Evolutionary conservation across 768 basidiomycete genomes (phyloP), one percentile per base, ranked within the genome.

Genomic region (Exidia glandulosa): DNA sequence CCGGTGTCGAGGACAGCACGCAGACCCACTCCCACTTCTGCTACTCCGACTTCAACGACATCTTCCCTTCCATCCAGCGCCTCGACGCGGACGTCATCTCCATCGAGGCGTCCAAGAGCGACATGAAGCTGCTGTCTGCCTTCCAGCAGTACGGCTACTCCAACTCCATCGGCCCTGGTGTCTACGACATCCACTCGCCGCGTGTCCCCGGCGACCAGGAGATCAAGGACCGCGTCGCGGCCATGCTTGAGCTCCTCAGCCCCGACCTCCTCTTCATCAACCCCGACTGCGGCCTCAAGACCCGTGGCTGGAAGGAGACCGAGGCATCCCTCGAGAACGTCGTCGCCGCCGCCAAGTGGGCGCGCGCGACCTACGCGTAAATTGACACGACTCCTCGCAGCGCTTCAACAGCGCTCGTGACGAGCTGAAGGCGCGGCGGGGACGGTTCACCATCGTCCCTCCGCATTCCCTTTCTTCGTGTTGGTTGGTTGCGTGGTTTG

Each of bases 21-120:
- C 95, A 98, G 77, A 93, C 94, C 67, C 95, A 97, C 80, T 97
- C 94, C 57, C 96, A 99, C 82, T 95, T 95, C 83, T 95, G 93
- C 80, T 94, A 93, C 80, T 97, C 94, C 60, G 94, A 97, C 80
- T 98, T 97, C 72, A 90, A 88, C 77, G 92, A 96, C 72, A 97
- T 97, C 77, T 97, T 97, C 90, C 85, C 90, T 32, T 94, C 90
- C 62, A 96, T 98, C 72, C 87, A 94, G 75, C 85, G 87, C 64
- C 87, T 99, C 62, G 96, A 99, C 68, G 94, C 94, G 64, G 96
- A 99, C 72, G 93, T 96, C 73, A 98, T 99, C 77, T 95, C 94
- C 58, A 96, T 97, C 70, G 94, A 97, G 75, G 93, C 94, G 55
- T 95, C 93, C 65, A 97, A 98, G 88, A 87, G 86, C 68, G 94